Base-by-base conservation (phyloP, 2,329 filamentous ascomycete genomes). In the Chrysoporthe deuterocubensis region DNA sequence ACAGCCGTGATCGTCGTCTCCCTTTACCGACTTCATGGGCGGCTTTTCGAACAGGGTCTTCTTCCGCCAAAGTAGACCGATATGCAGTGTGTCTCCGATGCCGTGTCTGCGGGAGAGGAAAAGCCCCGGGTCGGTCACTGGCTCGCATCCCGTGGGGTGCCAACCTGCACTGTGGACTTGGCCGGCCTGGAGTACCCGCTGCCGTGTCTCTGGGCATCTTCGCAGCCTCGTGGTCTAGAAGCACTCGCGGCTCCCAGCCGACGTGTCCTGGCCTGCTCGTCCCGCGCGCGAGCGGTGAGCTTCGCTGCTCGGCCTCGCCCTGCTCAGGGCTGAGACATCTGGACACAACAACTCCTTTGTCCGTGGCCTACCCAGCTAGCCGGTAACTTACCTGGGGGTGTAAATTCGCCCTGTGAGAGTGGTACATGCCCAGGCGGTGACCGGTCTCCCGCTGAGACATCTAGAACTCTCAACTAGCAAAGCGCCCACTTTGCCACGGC, bases 1-100 rank as follows among this genome's bases (percentile, higher is more conserved):
- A 56, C 26, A 48, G 48, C 34, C 44, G 62, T 54, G 57, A 43
- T 57, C 46, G 52, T 64, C 54, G 26, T 43, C 52, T 46, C 26
- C 37, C 16, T 50, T 21, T 54, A 18, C 8, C 26, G 8, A 50
- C 46, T 18, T 50, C 3, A 11, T 26, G 46, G 46, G n/a, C 18
- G 46, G n/a, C 18, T 7, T 21, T 8, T n/a, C 8, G 18, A 21
- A n/a, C n/a, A 50, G 46, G 46, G 46, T 21, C 9, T 11, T 50
- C 46, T 50, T n/a, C 46, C n/a, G n/a, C 46, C 46, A 48, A n/a
- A 21, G 9, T 48, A 9, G 8, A 7, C 32, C 26, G 21, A 21
- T 6, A 54, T 16, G 26, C 32, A 54, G 50, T 54, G 50, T 18
- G 50, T 21, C 32, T 14, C 50, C 50, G 26, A 54, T 54, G 16